These are phyloP conservation scores for Daldinia sp. DNA, from an alignment of 2,329 filamentous ascomycete species.

Conservation along the genomic window DNA sequence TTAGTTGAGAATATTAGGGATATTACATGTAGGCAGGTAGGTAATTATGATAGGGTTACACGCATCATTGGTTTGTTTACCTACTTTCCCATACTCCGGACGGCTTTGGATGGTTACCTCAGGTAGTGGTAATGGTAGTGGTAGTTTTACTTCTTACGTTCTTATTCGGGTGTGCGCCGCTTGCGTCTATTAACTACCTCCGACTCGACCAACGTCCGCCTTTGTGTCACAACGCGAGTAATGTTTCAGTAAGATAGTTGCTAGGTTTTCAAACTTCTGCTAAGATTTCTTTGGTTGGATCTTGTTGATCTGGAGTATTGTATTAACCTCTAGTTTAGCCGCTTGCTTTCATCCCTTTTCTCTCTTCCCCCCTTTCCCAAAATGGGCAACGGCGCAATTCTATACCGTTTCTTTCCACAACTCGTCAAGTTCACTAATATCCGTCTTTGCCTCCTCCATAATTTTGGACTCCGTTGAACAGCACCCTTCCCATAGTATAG, in stretches of 20 bases:
- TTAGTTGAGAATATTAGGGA: conserved; percentile 20
- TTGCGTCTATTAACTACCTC: conserved; percentile 19
- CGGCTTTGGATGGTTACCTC: conserved; percentile 29
- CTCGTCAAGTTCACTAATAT: conserved; percentile 27
- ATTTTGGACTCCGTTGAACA: conserved; percentile 38
- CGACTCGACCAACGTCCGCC: conserved; percentile 33
- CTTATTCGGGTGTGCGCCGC: conserved; percentile 25
- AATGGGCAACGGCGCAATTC: conserved; percentile 31
- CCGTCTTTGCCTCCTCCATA: conserved; percentile 23
- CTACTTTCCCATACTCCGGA: conserved; percentile 34
- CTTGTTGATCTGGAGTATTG: conserved; percentile 34
- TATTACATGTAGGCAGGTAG: neutral
- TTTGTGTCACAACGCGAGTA: conserved; percentile 30
- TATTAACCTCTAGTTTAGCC: conserved; percentile 42
- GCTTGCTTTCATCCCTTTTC: conserved; percentile 26
- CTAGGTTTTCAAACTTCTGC: conserved; percentile 15
- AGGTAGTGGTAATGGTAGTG: too few species aligned
- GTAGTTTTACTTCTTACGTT: conserved; percentile 9
- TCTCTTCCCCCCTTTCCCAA: conserved; percentile 29
- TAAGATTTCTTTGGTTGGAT: conserved; percentile 34
- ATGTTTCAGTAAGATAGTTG: conserved; percentile 20
- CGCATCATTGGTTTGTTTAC: conserved; percentile 38
- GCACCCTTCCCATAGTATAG: conserved; percentile 22
- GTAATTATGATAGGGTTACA: conserved; percentile 32
- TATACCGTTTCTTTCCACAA: conserved; percentile 29